These are phyloP conservation scores for Phytophthora colocasiae DNA, from an alignment of 352 stramenopile genomes.

Conservation along the genomic window DNA sequence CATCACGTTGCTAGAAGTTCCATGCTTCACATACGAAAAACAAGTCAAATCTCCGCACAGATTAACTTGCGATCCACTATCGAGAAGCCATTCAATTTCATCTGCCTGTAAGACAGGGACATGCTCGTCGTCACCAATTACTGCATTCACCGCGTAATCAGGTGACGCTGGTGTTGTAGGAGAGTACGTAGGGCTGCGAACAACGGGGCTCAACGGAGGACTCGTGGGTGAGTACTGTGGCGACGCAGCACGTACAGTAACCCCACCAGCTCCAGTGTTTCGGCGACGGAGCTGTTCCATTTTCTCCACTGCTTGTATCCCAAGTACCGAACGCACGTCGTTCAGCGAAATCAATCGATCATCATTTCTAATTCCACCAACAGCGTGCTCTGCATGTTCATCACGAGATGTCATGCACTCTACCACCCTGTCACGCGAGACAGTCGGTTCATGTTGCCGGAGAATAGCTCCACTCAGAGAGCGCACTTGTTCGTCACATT, in stretches of 20 bases:
- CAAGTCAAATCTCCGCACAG: neutral
- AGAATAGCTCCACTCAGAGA: neutral
- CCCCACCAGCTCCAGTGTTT: neutral
- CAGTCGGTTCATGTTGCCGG: neutral
- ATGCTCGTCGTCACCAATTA: neutral
- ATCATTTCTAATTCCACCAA: neutral
- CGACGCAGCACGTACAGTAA: neutral
- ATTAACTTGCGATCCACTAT: slow-evolving; percentile 16
- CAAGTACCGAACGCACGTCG: neutral
- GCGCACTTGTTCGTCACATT: neutral
- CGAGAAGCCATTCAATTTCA: neutral
- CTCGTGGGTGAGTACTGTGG: neutral
- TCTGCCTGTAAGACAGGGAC: neutral
- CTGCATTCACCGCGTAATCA: neutral
- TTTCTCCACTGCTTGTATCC: neutral
- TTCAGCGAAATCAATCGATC: neutral
- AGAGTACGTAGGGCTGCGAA: neutral
- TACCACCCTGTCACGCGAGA: neutral
- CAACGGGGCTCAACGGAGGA: neutral
- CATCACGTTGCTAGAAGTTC: neutral
- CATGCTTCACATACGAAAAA: slow-evolving; percentile 3
- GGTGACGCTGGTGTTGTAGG: neutral
- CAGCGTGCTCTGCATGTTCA: neutral
- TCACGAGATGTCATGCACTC: neutral
- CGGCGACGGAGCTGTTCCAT: neutral